These are phyloP conservation scores for Gossypium gossypioides DNA, from an alignment of 441 rosid species.

Conservation along the genomic window DNA sequence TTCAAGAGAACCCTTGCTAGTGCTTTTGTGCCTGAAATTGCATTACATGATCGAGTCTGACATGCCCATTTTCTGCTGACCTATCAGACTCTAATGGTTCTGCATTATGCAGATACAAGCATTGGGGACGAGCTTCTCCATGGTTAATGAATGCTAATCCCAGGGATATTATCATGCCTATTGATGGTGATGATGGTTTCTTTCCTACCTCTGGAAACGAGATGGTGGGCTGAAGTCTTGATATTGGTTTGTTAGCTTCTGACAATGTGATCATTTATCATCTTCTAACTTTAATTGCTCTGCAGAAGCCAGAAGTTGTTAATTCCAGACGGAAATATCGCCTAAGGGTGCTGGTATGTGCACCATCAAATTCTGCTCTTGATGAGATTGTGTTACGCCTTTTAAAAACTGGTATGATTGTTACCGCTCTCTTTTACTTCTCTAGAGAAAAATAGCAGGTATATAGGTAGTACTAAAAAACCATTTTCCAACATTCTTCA, in stretches of 20 bases:
- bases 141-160: conserved; percentile 72
- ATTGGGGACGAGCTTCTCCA: conserved; percentile 81
- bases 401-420: conserved; percentile 54
- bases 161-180: conserved; percentile 72
- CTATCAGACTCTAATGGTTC: not conserved
- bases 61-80: not conserved
- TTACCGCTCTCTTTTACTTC: not conserved
- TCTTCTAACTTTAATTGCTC: conserved; percentile 10
- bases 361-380: conserved; percentile 98
- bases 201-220: conserved; percentile 86
- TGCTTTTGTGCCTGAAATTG: not conserved
- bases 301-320: conserved; percentile 84
- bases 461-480: not conserved
- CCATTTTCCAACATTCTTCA: not conserved
- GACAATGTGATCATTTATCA: conserved; percentile 7
- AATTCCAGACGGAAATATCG: conserved; percentile 60
- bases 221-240: conserved; percentile 45
- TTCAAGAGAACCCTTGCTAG: not conserved
- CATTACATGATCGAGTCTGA: not conserved
- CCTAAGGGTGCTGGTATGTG: conserved; percentile 78
- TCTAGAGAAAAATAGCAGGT: not conserved
- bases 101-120: conserved; percentile 40
- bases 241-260: conserved; percentile 1
- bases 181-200: conserved; percentile 78
- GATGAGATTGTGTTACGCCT: conserved; percentile 90